These are phyloP conservation scores for Arthrobotrys sphaeroides DNA, from an alignment of 2,329 filamentous ascomycete genomes.

Conservation along the genomic window DNA sequence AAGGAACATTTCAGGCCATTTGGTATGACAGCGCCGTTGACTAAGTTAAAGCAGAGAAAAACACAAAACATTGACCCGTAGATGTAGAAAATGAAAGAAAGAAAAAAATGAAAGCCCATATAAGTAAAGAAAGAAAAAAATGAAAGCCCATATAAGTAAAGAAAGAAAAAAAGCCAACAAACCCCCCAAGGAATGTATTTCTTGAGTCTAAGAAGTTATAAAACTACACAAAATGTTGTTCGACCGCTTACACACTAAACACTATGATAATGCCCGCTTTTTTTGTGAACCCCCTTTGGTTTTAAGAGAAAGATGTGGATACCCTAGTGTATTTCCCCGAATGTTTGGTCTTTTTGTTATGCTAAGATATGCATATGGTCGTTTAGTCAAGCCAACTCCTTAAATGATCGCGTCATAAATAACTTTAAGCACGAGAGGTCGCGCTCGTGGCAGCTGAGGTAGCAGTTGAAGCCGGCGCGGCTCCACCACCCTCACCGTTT, in stretches of 20 bases:
- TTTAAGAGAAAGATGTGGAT: constrained; percentile 17
- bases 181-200: constrained; percentile 51
- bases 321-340: constrained; percentile 6
- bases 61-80: constrained; percentile 21
- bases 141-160: too few species aligned
- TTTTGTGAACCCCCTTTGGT: constrained; percentile 5
- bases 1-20: constrained; percentile 2
- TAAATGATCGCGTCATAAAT: constrained; percentile 2
- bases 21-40: constrained; percentile 38
- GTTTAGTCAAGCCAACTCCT: constrained; percentile 27
- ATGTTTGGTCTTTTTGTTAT: background rate
- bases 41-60: background rate
- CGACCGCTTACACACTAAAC: constrained; percentile 52
- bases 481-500: constrained; percentile 9
- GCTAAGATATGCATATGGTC: constrained; percentile 10
- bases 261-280: constrained; percentile 45
- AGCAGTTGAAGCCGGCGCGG: background rate
- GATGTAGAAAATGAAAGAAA: background rate
- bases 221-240: constrained; percentile 48
- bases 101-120: constrained; percentile 18
- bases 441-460: background rate
- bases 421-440: background rate
- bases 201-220: constrained; percentile 51
- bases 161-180: constrained; percentile 25
- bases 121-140: constrained; percentile 8